Evolutionary conservation across 306 rosid genomes (phyloP).

Genomic region (Citrullus mucosospermus): DNA sequence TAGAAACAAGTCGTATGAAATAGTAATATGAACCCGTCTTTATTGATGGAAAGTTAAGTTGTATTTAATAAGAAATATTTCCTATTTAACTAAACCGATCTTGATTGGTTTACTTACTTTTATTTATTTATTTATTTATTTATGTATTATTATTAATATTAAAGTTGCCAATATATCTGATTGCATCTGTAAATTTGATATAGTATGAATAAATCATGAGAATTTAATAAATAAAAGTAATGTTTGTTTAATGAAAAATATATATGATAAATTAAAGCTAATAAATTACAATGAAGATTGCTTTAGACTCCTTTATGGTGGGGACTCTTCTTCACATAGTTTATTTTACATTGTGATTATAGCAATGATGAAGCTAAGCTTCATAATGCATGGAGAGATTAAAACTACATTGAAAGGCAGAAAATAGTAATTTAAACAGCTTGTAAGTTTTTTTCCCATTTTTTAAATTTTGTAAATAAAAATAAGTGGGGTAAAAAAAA

Average conservation of each 20-base stretch:
- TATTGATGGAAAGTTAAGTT: background rate
- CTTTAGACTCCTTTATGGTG: background rate
- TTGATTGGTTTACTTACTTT: background rate
- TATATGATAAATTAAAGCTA: background rate
- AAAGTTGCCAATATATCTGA: background rate
- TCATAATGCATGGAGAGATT: slow-evolving; percentile 14
- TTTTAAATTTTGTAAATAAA: too few relatives aligned
- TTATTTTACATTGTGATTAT: slow-evolving; percentile 1
- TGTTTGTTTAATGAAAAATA: background rate
- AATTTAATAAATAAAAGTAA: background rate
- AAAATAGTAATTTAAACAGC: background rate
- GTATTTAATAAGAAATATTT: background rate
- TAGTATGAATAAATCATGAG: background rate
- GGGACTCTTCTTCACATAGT: background rate
- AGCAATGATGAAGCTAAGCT: slow-evolving; percentile 16
- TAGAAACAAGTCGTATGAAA: background rate
- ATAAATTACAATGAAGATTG: background rate
- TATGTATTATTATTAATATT: background rate
- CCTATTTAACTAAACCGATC: background rate
- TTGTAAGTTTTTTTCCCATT: background rate
- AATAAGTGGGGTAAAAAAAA: too few relatives aligned
- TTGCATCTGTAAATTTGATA: background rate
- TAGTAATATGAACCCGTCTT: background rate
- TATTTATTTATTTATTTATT: too few relatives aligned
- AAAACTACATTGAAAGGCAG: slow-evolving; percentile 10